phyloP scores from a whole-genome alignment of 345 rosid genomes.

The Turnera subulata region DNA sequence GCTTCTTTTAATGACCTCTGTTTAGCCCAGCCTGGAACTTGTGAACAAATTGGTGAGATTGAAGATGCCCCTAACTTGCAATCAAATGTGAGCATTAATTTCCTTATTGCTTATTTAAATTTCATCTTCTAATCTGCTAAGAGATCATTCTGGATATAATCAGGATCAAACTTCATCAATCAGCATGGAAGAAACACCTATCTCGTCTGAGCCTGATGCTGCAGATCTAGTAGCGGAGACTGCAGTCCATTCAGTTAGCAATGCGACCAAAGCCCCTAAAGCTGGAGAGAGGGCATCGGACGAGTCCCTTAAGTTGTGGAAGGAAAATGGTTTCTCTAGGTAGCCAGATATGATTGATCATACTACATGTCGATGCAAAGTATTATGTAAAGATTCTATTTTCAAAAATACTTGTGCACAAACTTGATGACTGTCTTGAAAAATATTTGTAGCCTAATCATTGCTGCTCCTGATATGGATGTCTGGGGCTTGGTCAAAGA shows the following conservation, averaged over 20 bases:
- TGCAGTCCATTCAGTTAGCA: slow-evolving; percentile 22
- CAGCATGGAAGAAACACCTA: slow-evolving; percentile 32
- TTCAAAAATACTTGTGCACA: neutral
- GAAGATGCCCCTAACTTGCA: slow-evolving; percentile 29
- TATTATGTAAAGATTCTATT: neutral
- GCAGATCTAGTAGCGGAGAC: slow-evolving; percentile 24
- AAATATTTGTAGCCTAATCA: slow-evolving; percentile 53
- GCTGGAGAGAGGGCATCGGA: slow-evolving; percentile 67
- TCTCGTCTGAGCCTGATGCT: slow-evolving; percentile 37
- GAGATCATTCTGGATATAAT: slow-evolving; percentile 12
- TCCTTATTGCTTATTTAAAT: neutral
- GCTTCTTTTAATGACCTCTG: slow-evolving; percentile 56
- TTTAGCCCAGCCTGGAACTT: slow-evolving; percentile 24
- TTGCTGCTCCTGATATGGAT: slow-evolving; percentile 85
- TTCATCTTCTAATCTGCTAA: slow-evolving; percentile 2
- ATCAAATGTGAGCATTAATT: slow-evolving; percentile 36
- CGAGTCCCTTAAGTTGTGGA: slow-evolving; percentile 62
- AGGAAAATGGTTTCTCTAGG: slow-evolving; percentile 88
- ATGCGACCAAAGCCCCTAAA: slow-evolving; percentile 51
- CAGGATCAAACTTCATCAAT: slow-evolving; percentile 45
- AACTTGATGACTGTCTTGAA: neutral
- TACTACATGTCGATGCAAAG: neutral
- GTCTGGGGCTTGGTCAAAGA: slow-evolving; percentile 65
- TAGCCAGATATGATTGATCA: slow-evolving; percentile 18
- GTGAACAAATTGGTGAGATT: slow-evolving; percentile 20